Evolutionary conservation across 2,329 filamentous ascomycete species (phyloP), one percentile per base, ranked within the genome.

Genomic region (Diaporthe batatas): DNA sequence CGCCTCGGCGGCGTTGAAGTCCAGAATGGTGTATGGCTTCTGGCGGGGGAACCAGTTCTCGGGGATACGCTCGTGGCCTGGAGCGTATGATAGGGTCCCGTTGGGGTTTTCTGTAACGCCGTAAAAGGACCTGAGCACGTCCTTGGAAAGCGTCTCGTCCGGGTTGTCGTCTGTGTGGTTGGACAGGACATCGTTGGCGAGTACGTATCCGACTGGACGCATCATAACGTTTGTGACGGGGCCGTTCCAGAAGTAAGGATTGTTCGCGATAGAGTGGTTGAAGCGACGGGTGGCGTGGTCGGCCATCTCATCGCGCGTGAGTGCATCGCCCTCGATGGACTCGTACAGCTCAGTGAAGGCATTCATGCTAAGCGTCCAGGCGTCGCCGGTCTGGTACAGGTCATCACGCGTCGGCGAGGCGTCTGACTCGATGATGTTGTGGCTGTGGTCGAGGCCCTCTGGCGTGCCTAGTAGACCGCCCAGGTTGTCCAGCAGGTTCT

Each of bases 251-350:
- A 79, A 79, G 75, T 80, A 78, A 0, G 78, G 79, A 71, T 81
- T 82, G 6, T 76, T 78, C 25, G 73, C 68, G 36, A 81, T 75
- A 14, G 78, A 80, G 58, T 64, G 58, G 75, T 89, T 80, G 21
- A 86, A 75, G 76, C 85, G 87, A 7, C 87, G 84, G 21, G 82
- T 81, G 23, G 84, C 83, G 51, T 85, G 84, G 39, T 82, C 77
- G 11, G 79, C 85, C 49, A 87, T 71, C 44, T 72, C 54, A 49
- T 76, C 72, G 34, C 75, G 67, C 23, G 58, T 64, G 58, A 64
- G 39, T 0, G 25, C 58, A 2, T 64, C 29, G 0, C 59, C 42
- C 59, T 34, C 59, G 42, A 64, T 64, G 42, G 58, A 64, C 59
- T 75, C 72, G 59, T 77, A 78, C 12, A 80, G 68, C 18, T 72